These are phyloP conservation scores for Colletotrichum eleusines DNA, from an alignment of 2,329 filamentous ascomycete species.

Conservation along the genomic window DNA sequence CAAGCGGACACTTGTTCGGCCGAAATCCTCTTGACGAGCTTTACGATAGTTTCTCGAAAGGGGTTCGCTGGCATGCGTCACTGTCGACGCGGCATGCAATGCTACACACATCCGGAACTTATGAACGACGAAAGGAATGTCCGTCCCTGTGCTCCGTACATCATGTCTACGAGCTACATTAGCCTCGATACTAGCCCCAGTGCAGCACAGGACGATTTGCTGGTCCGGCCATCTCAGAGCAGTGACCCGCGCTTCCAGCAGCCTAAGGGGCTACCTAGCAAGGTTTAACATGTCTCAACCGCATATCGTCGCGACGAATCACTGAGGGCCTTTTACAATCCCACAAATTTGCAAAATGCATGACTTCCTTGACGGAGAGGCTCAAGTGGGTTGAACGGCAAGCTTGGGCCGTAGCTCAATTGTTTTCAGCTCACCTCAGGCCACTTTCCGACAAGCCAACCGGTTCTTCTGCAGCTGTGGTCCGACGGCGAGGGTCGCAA, in stretches of 20 bases:
- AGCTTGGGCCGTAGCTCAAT: neutral
- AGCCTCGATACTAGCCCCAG: slow-evolving; percentile 33
- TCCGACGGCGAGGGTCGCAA: slow-evolving; percentile 22
- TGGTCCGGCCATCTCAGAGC: neutral
- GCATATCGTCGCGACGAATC: slow-evolving; percentile 28
- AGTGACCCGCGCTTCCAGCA: slow-evolving; percentile 26
- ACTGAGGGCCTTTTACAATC: slow-evolving; percentile 33
- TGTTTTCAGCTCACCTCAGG: neutral
- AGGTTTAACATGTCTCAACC: slow-evolving; percentile 35
- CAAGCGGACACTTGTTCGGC: no score
- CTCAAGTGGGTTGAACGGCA: slow-evolving; percentile 3
- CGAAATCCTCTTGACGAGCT: neutral
- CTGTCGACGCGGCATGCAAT: slow-evolving; percentile 2
- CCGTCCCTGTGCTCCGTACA: slow-evolving; percentile 14
- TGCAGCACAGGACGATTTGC: slow-evolving; percentile 1
- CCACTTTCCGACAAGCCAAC: slow-evolving; percentile 1
- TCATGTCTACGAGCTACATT: slow-evolving; percentile 19
- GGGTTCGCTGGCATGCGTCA: neutral
- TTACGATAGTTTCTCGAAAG: neutral
- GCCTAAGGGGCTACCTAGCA: slow-evolving; percentile 34
- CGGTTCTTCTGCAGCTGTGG: slow-evolving; percentile 26
- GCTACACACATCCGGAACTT: neutral
- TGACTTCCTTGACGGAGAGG: slow-evolving; percentile 19
- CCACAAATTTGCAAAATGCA: slow-evolving; percentile 21
- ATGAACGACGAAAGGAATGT: neutral